Base-by-base conservation (phyloP, 306 rosid genomes). In the Luffa aegyptiaca region DNA sequence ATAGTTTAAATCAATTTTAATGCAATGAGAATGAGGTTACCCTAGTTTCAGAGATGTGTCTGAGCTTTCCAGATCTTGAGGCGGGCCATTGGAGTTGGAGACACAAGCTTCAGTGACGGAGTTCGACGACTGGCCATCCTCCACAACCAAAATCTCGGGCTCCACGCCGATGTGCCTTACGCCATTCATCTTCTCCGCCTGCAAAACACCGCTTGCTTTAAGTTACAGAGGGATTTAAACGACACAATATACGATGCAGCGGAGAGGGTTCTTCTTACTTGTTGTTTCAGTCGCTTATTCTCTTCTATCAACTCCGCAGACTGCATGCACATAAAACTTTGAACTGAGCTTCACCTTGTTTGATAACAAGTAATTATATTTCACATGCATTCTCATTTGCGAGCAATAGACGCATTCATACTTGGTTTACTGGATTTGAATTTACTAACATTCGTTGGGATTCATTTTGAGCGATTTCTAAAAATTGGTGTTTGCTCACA, bases 81-180 rank as follows among this genome's bases (percentile, higher is more conserved):
- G 90, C 61, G 93, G 88, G 33, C 82, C 85, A 53, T 75, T 75
- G 62, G 97, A 91, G 86, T 86, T 90, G 85, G 85, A 88, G 57
- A 78, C 80, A 73, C 78, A 49, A 33, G 61, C 78, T 48, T 90
- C 85, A 3, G 99, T 91, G 52, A 90, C 83, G 1, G 97, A 92
- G 79, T 90, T 97, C 3, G 97, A 95, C 18, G 99, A 95, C 56
- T 90, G 97, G n/a, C 97, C 97, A 80, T 92, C 97, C 80, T 91
- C 97, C 6, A 16, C 66, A 20, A 82, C 55, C 13, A 85, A 1
- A 59, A 69, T 80, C 77, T 88, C 95, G 1, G 86, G 89, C 51
- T 91, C 92, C 0, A 39, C 74, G 10, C 79, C 89, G n/a, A 84
- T 80, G 2, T 48, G 79, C 81, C 81, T 84, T 56, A 61, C 44